phyloP scores from a whole-genome alignment of 2,329 filamentous ascomycete species.

The Epichloe gansuensis region DNA sequence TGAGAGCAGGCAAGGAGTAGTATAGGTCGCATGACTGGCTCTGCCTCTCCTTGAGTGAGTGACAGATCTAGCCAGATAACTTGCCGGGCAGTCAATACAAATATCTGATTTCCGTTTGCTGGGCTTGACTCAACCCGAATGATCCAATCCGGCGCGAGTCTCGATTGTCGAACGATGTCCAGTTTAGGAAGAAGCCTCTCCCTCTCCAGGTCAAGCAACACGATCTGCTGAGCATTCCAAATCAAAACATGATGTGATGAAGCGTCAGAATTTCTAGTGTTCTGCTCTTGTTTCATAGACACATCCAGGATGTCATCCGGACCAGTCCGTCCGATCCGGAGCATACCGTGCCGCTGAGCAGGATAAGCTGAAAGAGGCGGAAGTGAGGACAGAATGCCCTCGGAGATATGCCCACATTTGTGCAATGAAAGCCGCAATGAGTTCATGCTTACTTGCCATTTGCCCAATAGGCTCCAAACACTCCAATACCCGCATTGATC shows the following conservation, averaged over 20 bases:
- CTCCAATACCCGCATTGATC: conserved; percentile 55
- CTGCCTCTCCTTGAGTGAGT: conserved; percentile 2
- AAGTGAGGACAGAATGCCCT: conserved; percentile 23
- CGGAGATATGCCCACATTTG: conserved; percentile 31
- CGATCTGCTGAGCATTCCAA: conserved; percentile 24
- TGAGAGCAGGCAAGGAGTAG: conserved; percentile 19
- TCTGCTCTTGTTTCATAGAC: conserved; percentile 6
- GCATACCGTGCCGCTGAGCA: conserved; percentile 28
- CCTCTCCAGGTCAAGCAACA: conserved; percentile 24
- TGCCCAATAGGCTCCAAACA: conserved; percentile 46
- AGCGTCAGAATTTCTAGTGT: background rate
- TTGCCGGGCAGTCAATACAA: conserved; percentile 43
- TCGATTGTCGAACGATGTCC: conserved; percentile 14
- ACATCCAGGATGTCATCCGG: conserved; percentile 12
- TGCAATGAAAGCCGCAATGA: conserved; percentile 20
- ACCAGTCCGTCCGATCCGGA: conserved; percentile 25
- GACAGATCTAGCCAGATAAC: conserved; percentile 36
- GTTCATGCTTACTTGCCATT: conserved; percentile 20
- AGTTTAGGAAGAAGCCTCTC: conserved; percentile 16
- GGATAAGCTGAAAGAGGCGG: conserved; percentile 17
- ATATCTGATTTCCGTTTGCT: conserved; percentile 33
- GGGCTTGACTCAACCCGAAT: conserved; percentile 42
- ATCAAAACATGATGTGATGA: conserved; percentile 17
- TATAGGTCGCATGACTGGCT: conserved; percentile 8
- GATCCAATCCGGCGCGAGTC: conserved; percentile 27